Base-by-base conservation (phyloP, 1,284 basidiomycete genomes). In the Naganishia liquefaciens region DNA sequence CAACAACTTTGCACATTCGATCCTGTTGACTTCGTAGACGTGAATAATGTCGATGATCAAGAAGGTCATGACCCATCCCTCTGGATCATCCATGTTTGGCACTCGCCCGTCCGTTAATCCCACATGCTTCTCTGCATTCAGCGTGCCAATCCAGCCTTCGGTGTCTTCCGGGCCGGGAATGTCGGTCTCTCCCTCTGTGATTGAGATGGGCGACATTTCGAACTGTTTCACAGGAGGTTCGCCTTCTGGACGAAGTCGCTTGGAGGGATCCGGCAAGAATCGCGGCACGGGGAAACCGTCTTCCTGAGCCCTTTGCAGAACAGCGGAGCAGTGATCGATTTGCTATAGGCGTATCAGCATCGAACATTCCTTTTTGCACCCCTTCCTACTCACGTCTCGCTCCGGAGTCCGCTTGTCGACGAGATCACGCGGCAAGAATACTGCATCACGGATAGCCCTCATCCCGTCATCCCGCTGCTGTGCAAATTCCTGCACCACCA, bases 1-100 rank as follows among this genome's bases (percentile, higher is more conserved):
- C 2, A 99, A 82, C 13, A 97, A 80, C 13, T 89, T 84, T 1
- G 95, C 92, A 71, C 89, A 91, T 73, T 99, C 95, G 77, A 96
- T 97, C 62, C 95, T 86, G 77, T 99, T 99, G 53, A 96, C 86
- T 77, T 99, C 95, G 75, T 91, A 99, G 33, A 98, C 88, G 70
- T 93, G 87, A 62, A 97, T 80, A 52, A 90, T 85, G 75, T 98
- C 94, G n/a, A 86, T 80, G 10, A 97, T 76, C 28, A 88, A 82
- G 10, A 87, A 84, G 27, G 89, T 88, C 19, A 96, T 83, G 30
- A 88, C 84, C 75, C 94, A 94, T 1, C 92, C 91, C 9, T 84
- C 80, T 0, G 89, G 84, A 1, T 87, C 88, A 52, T 82, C 83
- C 3, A 88, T 84, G 61, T 88, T 83, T 0, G 91, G 91, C 44